These are phyloP conservation scores for Cicer chorassanicum DNA, from an alignment of 306 rosid genomes.

Conservation along the genomic window DNA sequence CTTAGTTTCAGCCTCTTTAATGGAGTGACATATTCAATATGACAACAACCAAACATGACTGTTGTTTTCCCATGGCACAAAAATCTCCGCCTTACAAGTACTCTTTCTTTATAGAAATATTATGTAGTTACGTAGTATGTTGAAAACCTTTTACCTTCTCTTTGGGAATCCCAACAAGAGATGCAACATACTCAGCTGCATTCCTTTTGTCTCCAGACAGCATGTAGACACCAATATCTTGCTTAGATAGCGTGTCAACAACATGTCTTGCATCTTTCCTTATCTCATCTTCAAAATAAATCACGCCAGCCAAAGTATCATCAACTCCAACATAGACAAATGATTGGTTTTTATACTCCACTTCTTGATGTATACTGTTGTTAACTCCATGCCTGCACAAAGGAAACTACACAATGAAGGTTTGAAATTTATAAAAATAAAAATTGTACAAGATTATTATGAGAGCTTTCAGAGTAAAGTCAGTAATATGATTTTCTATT, in stretches of 20 bases:
- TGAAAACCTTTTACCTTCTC: constrained; percentile 61
- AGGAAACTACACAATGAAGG: constrained; percentile 25
- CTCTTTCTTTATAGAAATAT: constrained; percentile 28
- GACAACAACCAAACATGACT: constrained; percentile 22
- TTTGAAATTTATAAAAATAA: constrained; percentile 26
- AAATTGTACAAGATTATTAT: not conserved
- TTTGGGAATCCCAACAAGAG: constrained; percentile 82
- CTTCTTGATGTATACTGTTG: constrained; percentile 56
- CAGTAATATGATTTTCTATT: not conserved
- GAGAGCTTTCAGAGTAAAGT: constrained; percentile 21
- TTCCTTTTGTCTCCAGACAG: constrained; percentile 92
- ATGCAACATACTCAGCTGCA: constrained; percentile 86
- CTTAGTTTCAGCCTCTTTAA: constrained; percentile 14
- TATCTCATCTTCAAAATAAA: constrained; percentile 88
- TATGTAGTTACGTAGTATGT: not conserved
- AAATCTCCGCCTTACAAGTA: constrained; percentile 12
- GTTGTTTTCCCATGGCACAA: not conserved
- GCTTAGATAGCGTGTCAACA: constrained; percentile 66
- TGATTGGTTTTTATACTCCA: constrained; percentile 67
- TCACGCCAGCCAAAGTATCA: constrained; percentile 70
- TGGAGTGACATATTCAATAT: constrained; percentile 29
- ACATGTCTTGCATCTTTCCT: constrained; percentile 82
- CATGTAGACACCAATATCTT: constrained; percentile 79
- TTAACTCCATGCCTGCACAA: constrained; percentile 74
- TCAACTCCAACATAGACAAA: constrained; percentile 82